A percentile compares a stretch with the other conserved stretches of the same genome.
Evolutionary conservation across 257 asterid genomes (phyloP).

Genomic region (Rauvolfia tetraphylla): DNA sequence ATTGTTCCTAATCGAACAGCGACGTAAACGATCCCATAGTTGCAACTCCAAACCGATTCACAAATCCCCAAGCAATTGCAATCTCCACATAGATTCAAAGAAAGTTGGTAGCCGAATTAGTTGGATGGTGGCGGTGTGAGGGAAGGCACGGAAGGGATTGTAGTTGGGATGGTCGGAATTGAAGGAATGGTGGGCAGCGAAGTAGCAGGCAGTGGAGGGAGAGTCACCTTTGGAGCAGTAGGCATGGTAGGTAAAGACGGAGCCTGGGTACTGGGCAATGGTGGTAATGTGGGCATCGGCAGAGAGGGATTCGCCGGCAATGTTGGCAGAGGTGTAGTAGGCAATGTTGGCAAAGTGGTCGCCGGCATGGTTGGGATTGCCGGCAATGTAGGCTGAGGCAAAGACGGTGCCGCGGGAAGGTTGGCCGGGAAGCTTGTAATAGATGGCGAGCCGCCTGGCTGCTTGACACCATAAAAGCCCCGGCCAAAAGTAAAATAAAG

Average conservation of each 20-base stretch:
- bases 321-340: conserved; percentile 10
- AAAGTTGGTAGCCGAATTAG: not conserved
- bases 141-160: conserved; percentile 27
- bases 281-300: conserved; percentile 12
- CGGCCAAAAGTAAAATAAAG: too few species aligned
- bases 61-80: too few species aligned
- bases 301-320: conserved; percentile 12
- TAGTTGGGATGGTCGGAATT: conserved; percentile 27
- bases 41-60: too few species aligned
- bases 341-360: conserved; percentile 7
- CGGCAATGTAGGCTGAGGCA: conserved; percentile 8
- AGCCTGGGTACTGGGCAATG: not conserved
- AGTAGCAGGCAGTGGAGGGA: conserved; percentile 22
- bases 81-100: too few species aligned
- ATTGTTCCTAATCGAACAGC: too few species aligned
- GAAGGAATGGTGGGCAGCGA: conserved; percentile 21
- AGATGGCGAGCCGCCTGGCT: conserved; percentile 7
- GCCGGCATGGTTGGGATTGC: conserved; percentile 4
- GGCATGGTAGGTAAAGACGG: conserved; percentile 15
- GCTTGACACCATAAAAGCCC: too few species aligned
- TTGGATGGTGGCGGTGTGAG: conserved; percentile 30
- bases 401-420: not conserved
- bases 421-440: not conserved
- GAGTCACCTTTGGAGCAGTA: conserved; percentile 12
- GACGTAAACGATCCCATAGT: too few species aligned